Evolutionary conservation across 2,329 filamentous ascomycete genomes (phyloP).

Genomic region (Epichloe festucae): DNA sequence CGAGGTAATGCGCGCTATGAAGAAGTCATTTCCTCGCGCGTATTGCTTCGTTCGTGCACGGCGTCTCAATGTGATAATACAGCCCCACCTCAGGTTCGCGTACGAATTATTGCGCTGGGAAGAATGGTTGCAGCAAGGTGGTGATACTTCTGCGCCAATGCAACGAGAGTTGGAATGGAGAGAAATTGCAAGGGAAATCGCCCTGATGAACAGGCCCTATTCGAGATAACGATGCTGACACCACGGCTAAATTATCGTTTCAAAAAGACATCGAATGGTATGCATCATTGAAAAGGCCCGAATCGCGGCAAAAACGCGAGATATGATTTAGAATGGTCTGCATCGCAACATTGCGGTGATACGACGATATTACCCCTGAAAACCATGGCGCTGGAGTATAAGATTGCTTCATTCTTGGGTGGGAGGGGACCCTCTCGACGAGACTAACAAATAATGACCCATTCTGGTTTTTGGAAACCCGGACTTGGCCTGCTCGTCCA

Average conservation of each 20-base stretch:
- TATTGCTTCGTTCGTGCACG: constrained; percentile 94
- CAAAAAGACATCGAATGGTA: too few species aligned
- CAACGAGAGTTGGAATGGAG: constrained; percentile 84
- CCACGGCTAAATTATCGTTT: neutral
- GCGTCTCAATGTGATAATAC: constrained; percentile 92
- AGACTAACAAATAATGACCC: neutral
- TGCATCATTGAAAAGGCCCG: too few species aligned
- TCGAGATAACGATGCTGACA: constrained; percentile 38
- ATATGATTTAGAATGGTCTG: too few species aligned
- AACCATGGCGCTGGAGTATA: too few species aligned
- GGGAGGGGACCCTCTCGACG: too few species aligned
- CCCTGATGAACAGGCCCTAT: constrained; percentile 92
- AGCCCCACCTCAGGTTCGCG: constrained; percentile 86
- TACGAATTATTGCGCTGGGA: constrained; percentile 97
- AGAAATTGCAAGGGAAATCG: constrained; percentile 80
- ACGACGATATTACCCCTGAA: too few species aligned
- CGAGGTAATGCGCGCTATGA: constrained; percentile 81
- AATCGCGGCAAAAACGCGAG: too few species aligned
- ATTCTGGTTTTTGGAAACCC: too few species aligned
- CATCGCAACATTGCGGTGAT: too few species aligned
- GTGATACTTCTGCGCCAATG: constrained; percentile 29
- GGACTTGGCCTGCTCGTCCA: too few species aligned
- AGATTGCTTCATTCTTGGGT: too few species aligned
- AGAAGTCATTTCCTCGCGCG: constrained; percentile 75
- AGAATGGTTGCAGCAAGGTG: constrained; percentile 52